A percentile compares a stretch with the other conserved stretches of the same genome.
Conservation (phyloP, 805 yeast species). For the Sugiyamaella floridensis region DNA sequence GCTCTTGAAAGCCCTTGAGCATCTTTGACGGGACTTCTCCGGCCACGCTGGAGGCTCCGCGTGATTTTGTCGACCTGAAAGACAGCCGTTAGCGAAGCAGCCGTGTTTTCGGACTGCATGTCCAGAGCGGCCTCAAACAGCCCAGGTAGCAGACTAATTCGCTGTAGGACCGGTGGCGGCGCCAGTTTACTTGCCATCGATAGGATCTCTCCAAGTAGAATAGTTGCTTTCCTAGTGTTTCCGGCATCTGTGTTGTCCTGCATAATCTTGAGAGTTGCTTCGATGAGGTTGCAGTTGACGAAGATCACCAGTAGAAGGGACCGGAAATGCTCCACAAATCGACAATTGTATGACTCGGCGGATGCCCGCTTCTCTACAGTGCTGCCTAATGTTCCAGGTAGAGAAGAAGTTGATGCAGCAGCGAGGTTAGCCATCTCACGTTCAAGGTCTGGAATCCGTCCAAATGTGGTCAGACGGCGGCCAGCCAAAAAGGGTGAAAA, state of each 20-base stretch:
- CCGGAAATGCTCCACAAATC: conserved; percentile 50
- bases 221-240: conserved; percentile 51
- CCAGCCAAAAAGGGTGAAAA: conserved; percentile 30
- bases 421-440: background rate
- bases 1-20: conserved; percentile 4
- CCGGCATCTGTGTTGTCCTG: conserved; percentile 39
- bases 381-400: background rate
- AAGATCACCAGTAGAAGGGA: conserved; percentile 54
- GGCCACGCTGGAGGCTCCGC: conserved; percentile 20
- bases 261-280: conserved; percentile 40
- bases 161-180: conserved; percentile 40
- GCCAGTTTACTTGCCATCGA: conserved; percentile 47
- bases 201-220: conserved; percentile 56
- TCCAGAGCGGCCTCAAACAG: conserved; percentile 25
- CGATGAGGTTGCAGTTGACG: conserved; percentile 49
- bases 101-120: conserved; percentile 5
- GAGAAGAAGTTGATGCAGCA: background rate
- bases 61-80: conserved; percentile 41
- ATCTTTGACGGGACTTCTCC: background rate
- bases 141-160: conserved; percentile 22
- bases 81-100: conserved; percentile 34
- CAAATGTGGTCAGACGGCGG: conserved; percentile 19
- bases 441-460: conserved; percentile 31
- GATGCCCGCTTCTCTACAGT: background rate
- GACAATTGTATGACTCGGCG: conserved; percentile 3